Percentiles rank a stretch among this genome's conserved stretches.
phyloP scores from a whole-genome alignment of 495 filamentous ascomycete species.

The Cercophora newfieldiana region DNA sequence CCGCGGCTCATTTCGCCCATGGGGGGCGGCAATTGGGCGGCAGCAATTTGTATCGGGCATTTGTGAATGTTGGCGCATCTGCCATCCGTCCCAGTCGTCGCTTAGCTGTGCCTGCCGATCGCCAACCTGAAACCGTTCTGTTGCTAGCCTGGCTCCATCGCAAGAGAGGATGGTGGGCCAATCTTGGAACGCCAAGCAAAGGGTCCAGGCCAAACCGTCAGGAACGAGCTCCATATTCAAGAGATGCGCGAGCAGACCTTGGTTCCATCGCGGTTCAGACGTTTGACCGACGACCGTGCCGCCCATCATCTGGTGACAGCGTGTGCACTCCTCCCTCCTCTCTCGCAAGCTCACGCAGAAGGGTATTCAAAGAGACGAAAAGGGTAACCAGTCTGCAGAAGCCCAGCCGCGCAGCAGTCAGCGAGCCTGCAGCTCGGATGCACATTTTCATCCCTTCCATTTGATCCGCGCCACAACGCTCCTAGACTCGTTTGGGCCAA shows the following conservation, averaged over 20 bases:
- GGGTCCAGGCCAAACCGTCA: background rate
- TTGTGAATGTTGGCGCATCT: background rate
- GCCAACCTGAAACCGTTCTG: conserved; percentile 37
- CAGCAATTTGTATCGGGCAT: background rate
- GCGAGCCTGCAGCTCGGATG: background rate
- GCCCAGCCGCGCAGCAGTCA: background rate
- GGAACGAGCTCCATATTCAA: background rate
- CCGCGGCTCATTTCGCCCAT: background rate
- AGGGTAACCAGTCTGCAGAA: background rate
- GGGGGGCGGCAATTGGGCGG: background rate
- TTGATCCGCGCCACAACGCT: conserved; percentile 29
- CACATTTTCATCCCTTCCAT: background rate
- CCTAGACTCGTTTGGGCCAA: conserved; percentile 32
- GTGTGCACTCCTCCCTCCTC: background rate
- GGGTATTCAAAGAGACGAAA: background rate
- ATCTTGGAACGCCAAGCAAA: conserved; percentile 26
- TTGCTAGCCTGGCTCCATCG: conserved; percentile 25
- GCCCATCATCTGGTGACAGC: background rate
- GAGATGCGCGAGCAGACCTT: background rate
- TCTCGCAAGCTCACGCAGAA: background rate
- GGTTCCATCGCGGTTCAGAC: conserved; percentile 15
- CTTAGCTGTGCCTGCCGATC: conserved; percentile 32
- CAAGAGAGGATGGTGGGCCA: conserved; percentile 4
- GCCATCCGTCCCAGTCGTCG: background rate
- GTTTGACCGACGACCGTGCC: background rate